These are phyloP conservation scores for Chrysosporium queenslandicum DNA, from an alignment of 2,329 filamentous ascomycete genomes.

Conservation along the genomic window DNA sequence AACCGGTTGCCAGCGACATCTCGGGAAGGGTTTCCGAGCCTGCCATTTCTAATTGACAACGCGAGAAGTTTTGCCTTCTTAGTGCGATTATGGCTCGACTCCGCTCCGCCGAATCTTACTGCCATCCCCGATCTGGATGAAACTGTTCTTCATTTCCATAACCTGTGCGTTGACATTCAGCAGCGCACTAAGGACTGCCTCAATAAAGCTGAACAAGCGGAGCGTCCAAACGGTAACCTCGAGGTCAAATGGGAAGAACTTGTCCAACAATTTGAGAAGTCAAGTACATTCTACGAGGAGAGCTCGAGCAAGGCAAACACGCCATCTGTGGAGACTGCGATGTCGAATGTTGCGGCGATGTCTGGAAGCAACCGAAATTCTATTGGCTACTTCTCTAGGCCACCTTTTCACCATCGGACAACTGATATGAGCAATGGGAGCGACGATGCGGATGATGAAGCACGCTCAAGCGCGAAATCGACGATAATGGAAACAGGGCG, in stretches of 20 bases:
- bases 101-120: slow-evolving; percentile 32
- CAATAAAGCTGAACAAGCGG: slow-evolving; percentile 39
- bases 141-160: slow-evolving; percentile 35
- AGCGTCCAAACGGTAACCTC: slow-evolving; percentile 38
- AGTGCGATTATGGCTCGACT: slow-evolving; percentile 50
- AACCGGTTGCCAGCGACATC: slow-evolving; percentile 68
- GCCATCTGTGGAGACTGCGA: slow-evolving; percentile 28
- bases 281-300: slow-evolving; percentile 35
- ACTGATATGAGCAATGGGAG: slow-evolving; percentile 26
- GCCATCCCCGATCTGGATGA: slow-evolving; percentile 32
- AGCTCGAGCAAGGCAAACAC: slow-evolving; percentile 31
- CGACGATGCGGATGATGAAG: slow-evolving; percentile 35
- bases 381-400: slow-evolving; percentile 34
- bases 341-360: slow-evolving; percentile 23
- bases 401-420: slow-evolving; percentile 31
- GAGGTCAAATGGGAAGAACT: slow-evolving; percentile 43
- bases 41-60: slow-evolving; percentile 88
- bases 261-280: slow-evolving; percentile 40
- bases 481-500: slow-evolving; percentile 36
- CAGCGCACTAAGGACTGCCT: slow-evolving; percentile 39
- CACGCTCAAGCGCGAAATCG: slow-evolving; percentile 37
- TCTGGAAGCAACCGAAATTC: slow-evolving; percentile 33
- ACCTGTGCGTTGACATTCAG: slow-evolving; percentile 34
- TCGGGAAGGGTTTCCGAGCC: slow-evolving; percentile 81
- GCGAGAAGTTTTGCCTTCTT: slow-evolving; percentile 74